phyloP scores from a whole-genome alignment of 805 yeast species.

The Yamadazyma laniorum region DNA sequence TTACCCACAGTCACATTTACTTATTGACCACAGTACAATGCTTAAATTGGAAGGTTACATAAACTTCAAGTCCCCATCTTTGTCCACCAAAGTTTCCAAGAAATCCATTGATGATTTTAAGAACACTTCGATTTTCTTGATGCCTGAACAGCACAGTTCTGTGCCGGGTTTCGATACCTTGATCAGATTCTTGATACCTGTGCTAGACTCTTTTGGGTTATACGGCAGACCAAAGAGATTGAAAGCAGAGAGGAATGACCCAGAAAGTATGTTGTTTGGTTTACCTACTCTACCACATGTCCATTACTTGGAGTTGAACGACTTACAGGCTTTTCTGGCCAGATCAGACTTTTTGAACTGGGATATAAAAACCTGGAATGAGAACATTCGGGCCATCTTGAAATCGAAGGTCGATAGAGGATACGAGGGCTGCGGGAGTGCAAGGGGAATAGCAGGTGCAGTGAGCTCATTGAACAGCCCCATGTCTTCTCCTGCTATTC shows the following conservation, averaged over 20 bases:
- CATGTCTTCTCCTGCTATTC: slow-evolving; percentile 10
- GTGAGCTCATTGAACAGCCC: slow-evolving; percentile 49
- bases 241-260: slow-evolving; percentile 42
- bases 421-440: slow-evolving; percentile 75
- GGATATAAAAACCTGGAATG: slow-evolving; percentile 38
- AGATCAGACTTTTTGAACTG: slow-evolving; percentile 28
- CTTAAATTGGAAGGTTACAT: slow-evolving; percentile 86
- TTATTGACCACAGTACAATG: slow-evolving; percentile 85
- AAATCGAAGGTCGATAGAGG: slow-evolving; percentile 43
- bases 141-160: slow-evolving; percentile 44
- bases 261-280: slow-evolving; percentile 41
- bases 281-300: slow-evolving; percentile 46
- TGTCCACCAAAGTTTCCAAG: slow-evolving; percentile 33
- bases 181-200: slow-evolving; percentile 41
- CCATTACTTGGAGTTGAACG: slow-evolving; percentile 39
- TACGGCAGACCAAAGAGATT: slow-evolving; percentile 46
- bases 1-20: slow-evolving; percentile 81
- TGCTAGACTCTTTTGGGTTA: slow-evolving; percentile 42
- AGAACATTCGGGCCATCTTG: slow-evolving; percentile 28
- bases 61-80: slow-evolving; percentile 46
- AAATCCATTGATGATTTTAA: slow-evolving; percentile 31
- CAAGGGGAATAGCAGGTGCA: slow-evolving; percentile 61
- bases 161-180: slow-evolving; percentile 52
- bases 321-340: slow-evolving; percentile 23
- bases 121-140: slow-evolving; percentile 43